phyloP scores from a whole-genome alignment of 192 early-diverging fungal genomes.

The Phycomyces nitens region DNA sequence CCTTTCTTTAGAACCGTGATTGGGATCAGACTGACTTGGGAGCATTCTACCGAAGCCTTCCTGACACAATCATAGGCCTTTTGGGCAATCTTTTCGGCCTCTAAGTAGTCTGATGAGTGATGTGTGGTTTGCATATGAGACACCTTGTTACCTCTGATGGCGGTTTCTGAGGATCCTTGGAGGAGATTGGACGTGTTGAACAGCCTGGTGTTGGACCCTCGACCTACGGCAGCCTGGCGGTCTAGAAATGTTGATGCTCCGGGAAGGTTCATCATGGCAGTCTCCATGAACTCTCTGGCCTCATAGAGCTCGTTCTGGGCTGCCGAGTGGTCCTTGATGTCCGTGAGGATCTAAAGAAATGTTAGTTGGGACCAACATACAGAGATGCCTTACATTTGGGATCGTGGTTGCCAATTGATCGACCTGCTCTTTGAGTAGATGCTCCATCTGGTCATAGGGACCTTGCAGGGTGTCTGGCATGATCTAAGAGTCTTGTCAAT shows the following conservation, averaged over 20 bases:
- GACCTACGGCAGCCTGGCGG: constrained; percentile 15
- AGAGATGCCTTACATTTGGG: constrained; percentile 29
- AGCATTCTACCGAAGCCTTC: constrained; percentile 15
- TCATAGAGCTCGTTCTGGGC: constrained; percentile 27
- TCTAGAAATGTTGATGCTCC: constrained; percentile 29
- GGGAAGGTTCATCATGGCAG: constrained; percentile 29
- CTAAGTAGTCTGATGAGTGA: neutral
- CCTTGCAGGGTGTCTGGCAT: constrained; percentile 12
- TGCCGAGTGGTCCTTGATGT: constrained; percentile 8
- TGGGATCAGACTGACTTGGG: constrained; percentile 25
- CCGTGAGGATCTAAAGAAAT: constrained; percentile 16
- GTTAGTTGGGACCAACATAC: no score
- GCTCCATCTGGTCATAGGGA: constrained; percentile 12
- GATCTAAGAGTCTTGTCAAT: neutral
- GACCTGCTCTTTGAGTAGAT: constrained; percentile 26
- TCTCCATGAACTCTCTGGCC: constrained; percentile 28
- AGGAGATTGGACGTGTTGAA: neutral
- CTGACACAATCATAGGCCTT: constrained; percentile 9
- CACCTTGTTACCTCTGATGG: neutral
- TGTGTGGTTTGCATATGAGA: neutral
- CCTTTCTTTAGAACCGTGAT: constrained; percentile 9
- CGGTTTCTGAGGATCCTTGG: neutral
- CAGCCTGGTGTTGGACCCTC: neutral
- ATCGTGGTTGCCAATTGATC: constrained; percentile 15
- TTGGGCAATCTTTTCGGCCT: constrained; percentile 14